Evolutionary conservation across 768 basidiomycete genomes (phyloP).

Genomic region (Kwoniella sp.): DNA sequence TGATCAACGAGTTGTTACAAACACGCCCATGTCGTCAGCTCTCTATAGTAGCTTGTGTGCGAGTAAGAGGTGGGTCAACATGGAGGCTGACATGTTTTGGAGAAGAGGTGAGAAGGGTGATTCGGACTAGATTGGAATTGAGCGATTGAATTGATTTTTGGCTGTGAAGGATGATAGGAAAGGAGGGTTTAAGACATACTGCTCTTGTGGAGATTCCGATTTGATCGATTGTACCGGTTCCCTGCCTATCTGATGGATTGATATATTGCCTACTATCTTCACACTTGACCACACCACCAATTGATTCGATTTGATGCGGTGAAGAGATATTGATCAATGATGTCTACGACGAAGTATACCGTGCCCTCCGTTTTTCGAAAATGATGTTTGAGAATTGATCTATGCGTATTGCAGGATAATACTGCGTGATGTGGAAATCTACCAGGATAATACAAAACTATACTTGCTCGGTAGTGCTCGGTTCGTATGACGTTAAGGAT

Average conservation of each 20-base stretch:
- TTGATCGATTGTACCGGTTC: not conserved
- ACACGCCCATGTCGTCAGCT: constrained; percentile 13
- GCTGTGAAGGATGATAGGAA: not conserved
- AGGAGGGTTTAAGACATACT: not conserved
- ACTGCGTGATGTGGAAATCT: not conserved
- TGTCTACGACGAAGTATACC: no score
- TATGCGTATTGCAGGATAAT: not conserved
- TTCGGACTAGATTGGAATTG: constrained; percentile 18
- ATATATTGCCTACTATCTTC: not conserved
- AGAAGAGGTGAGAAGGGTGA: constrained; percentile 6
- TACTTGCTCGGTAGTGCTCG: not conserved
- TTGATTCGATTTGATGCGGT: not conserved
- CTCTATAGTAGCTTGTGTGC: not conserved
- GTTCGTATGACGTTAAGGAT: not conserved
- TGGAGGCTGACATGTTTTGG: constrained; percentile 20
- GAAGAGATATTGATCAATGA: not conserved
- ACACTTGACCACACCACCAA: not conserved
- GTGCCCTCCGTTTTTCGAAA: not conserved
- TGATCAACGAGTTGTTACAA: not conserved
- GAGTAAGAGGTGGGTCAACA: not conserved
- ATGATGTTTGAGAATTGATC: not conserved
- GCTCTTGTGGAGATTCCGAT: not conserved
- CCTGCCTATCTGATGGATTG: not conserved
- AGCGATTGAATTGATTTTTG: not conserved
- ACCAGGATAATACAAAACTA: not conserved